These are phyloP conservation scores for Saturnispora sanitii DNA, from an alignment of 805 yeast genomes.

Conservation along the genomic window DNA sequence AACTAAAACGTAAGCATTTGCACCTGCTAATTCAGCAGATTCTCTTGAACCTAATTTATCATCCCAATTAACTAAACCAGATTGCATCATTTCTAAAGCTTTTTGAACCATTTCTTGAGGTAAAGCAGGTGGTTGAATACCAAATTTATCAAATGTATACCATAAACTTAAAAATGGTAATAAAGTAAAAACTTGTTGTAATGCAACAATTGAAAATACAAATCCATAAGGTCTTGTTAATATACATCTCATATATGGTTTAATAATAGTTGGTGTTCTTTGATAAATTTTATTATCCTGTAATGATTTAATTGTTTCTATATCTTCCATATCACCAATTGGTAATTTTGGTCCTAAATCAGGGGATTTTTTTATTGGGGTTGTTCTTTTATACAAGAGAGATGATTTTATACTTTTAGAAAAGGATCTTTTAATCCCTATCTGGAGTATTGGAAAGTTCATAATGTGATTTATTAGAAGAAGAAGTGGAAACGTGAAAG, in stretches of 20 bases:
- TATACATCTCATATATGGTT: conserved; percentile 25
- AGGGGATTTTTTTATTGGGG: not conserved
- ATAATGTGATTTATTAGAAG: not conserved
- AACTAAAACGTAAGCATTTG: conserved; percentile 29
- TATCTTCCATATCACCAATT: conserved; percentile 16
- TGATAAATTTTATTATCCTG: conserved; percentile 25
- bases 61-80: conserved; percentile 24
- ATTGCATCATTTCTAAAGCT: conserved; percentile 38
- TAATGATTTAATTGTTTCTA: conserved; percentile 17
- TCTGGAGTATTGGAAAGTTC: not conserved
- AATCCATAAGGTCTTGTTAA: conserved; percentile 27
- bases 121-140: conserved; percentile 34
- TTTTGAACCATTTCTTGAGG: conserved; percentile 41
- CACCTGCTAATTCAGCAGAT: conserved; percentile 25
- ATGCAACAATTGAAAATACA: conserved; percentile 37
- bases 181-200: conserved; percentile 46
- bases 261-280: conserved; percentile 23
- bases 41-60: conserved; percentile 22
- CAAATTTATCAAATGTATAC: conserved; percentile 37
- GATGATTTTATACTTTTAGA: not conserved
- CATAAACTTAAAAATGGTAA: conserved; percentile 43
- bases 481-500: too few relatives aligned
- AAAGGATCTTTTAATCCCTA: conserved; percentile 2
- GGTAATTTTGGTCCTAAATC: not conserved
- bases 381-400: conserved; percentile 18